Evolutionary conservation across 495 filamentous ascomycete genomes (phyloP), one percentile per base, ranked within the genome.

Genomic region (Podospora comata): DNA sequence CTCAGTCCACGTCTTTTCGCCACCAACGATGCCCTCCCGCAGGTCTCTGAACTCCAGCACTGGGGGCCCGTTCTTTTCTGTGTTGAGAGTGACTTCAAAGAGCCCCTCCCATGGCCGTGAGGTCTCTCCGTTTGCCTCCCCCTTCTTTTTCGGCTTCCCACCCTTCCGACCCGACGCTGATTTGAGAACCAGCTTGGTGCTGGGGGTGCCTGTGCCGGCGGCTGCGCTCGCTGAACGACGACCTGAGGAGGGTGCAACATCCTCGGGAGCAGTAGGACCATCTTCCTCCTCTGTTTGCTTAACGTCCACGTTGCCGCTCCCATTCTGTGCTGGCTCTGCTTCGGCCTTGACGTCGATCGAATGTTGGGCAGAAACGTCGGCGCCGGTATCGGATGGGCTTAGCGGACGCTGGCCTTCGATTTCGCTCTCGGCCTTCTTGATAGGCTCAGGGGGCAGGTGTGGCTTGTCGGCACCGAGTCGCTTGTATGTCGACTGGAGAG

Each of bases 271-370:
- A 2, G 67, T 70, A 7, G 61, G 70, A 28, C 75, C 69, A 9
- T 76, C 75, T n/a, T 76, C 76, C 27, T 73, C 74, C 19, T 62
- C 70, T 2, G 71, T 68, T 60, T 73, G 72, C 64, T 74, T 71
- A 5, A 74, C 74, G 3, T 78, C 71, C 60, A 72, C 69, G 15
- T 71, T 76, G 64, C 76, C 74, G 54, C 70, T 30, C 79, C 76
- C 74, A 69, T 73, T 74, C 4, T 64, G 30, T 15, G 68, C 15
- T 48, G 39, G 39, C 9, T 61, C 70, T 57, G 69, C 77, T 19
- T 79, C 79, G 5, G 80, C 67, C 67, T 81, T 82, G n/a, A 84
- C 81, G 26, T 84, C 81, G 65, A 84, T 83, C 64, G 81, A 81
- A 48, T 80, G 80, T 64, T 81, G 76, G 0, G 78, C 70, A 2